Evolutionary conservation across 75 land plant species (phyloP).

Genomic region (Cupressus sempervirens): DNA sequence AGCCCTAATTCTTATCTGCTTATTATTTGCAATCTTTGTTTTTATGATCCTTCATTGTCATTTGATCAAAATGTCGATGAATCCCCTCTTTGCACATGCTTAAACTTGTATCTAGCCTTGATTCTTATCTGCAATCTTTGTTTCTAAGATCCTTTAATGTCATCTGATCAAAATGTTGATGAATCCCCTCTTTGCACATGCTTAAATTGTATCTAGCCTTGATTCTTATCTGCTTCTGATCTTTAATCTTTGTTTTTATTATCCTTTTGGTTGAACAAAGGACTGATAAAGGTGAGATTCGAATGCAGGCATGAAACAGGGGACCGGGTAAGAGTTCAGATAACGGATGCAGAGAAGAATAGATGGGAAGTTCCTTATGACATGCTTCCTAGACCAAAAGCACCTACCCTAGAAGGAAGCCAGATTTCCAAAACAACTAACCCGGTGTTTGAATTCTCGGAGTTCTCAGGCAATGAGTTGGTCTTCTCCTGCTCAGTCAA

Average conservation of each 20-base stretch:
- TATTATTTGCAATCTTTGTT: too few species aligned
- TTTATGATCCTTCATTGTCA: too few species aligned
- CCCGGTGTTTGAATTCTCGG: background rate
- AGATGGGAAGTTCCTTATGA: slow-evolving; percentile 86
- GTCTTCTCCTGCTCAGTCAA: slow-evolving; percentile 49
- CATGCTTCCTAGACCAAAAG: slow-evolving; percentile 47
- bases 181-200: too few species aligned
- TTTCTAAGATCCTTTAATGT: too few species aligned
- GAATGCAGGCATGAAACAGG: slow-evolving; percentile 53
- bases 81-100: too few species aligned
- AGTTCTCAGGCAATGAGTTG: slow-evolving; percentile 42
- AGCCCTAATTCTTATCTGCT: too few species aligned
- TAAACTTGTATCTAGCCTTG: too few species aligned
- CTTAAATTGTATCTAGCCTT: background rate
- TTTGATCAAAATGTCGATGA: too few species aligned
- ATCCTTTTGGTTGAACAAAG: background rate
- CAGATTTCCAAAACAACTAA: background rate
- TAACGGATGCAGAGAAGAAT: slow-evolving; percentile 55
- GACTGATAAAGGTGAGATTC: background rate
- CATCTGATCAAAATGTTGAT: too few species aligned
- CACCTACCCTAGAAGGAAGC: slow-evolving; percentile 17
- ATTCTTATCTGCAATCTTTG: too few species aligned
- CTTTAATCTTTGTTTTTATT: background rate
- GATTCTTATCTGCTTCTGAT: background rate
- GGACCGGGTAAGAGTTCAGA: slow-evolving; percentile 60